Evolutionary conservation across 1,139 yeast genomes (phyloP), one percentile per base, ranked within the genome.

Genomic region (Torulaspora pretoriensis): DNA sequence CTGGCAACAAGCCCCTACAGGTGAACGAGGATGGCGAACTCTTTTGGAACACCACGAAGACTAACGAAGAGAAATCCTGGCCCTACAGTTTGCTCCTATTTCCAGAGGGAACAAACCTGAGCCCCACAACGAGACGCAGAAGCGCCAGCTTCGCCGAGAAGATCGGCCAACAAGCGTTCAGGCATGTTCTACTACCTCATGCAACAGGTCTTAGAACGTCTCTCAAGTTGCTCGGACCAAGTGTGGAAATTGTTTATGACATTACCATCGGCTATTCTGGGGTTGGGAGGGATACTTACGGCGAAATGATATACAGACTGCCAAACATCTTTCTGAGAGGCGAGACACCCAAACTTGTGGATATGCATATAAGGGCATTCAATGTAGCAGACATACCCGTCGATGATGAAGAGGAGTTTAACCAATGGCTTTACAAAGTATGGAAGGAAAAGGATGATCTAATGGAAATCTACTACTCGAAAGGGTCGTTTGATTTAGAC

Each of bases 71-170:
- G 27, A 74, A 77, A 74, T 45, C 47, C 4, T 70, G 73, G 73
- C 73, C 74, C 5, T 81, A 78, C 53, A 70, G 70, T 60, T 61
- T 92, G 43, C 67, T 90, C 23, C 64, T 92, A 27, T 92, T 83
- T 65, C 98, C 99, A 1, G 99, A 92, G 65, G 99, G 99, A 2
- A 92, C 99, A 0, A 94, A 89, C 43, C 70, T 86, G 48, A 81
- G 94, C 30, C 71, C 71, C 9, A 74, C 78, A 52, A 88, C 96
- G 3, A 73, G 77, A 40, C 68, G 59, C 6, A 77, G 77, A 48
- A 80, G 90, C 2, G 70, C 69, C 12, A 72, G 64, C 12, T 92
- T 70, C 65, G 83, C 86, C 23, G 67, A 65, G 8, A 75, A 80
- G 51, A 65, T 72, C 34, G 73, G 74, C 16, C 64, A 68, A 40